These are phyloP conservation scores for Pinus tabuliformis DNA, from an alignment of 75 land plant species.

Conservation along the genomic window DNA sequence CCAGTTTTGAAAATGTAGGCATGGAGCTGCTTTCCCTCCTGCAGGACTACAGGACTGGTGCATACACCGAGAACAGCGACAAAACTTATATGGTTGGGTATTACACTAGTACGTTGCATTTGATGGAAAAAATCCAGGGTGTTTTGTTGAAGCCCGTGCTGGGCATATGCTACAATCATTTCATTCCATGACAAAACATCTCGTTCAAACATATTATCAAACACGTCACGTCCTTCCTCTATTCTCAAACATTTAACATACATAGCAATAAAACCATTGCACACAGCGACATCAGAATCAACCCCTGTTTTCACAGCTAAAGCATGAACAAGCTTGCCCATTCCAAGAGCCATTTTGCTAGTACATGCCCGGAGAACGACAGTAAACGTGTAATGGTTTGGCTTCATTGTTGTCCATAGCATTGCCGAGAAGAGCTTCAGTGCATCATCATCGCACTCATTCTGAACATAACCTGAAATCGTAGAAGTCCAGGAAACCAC, in stretches of 20 bases:
- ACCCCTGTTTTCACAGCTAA: conserved; percentile 9
- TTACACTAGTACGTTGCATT: conserved; percentile 34
- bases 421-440: neutral
- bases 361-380: neutral
- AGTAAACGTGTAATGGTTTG: neutral
- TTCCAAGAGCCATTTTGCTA: neutral
- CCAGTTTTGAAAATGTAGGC: conserved; percentile 30
- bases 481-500: conserved; percentile 24
- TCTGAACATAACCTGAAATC: conserved; percentile 7
- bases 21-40: conserved; percentile 49
- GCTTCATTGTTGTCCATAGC: neutral
- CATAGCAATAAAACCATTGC: conserved; percentile 11
- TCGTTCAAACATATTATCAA: conserved; percentile 36
- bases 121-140: conserved; percentile 31
- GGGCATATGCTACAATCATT: conserved; percentile 34
- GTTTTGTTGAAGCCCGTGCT: conserved; percentile 17
- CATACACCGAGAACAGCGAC: conserved; percentile 54
- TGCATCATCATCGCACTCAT: conserved; percentile 13
- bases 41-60: conserved; percentile 30
- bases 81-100: conserved; percentile 47
- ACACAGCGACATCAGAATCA: neutral
- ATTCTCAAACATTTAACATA: conserved; percentile 9
- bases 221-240: conserved; percentile 31
- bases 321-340: conserved; percentile 11
- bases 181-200: conserved; percentile 57